Evolutionary conservation across 2,329 filamentous ascomycete species (phyloP).

Genomic region (Fusarium sp.): DNA sequence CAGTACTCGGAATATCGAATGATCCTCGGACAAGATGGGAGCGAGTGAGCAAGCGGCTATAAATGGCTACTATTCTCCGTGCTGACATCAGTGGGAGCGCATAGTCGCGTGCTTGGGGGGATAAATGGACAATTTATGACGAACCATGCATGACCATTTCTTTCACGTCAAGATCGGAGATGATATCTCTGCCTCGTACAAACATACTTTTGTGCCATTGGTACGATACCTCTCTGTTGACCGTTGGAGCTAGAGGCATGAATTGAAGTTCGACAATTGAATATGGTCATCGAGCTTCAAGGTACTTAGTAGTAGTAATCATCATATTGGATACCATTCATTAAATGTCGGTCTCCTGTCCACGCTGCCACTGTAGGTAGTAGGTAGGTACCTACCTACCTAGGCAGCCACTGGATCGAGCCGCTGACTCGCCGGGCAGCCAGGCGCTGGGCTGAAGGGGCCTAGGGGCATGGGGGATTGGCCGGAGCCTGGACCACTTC

Average conservation of each 20-base stretch:
- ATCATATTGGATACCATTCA: too few relatives aligned
- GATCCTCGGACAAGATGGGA: constrained; percentile 1
- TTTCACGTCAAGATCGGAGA: constrained; percentile 6
- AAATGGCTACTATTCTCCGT: neutral
- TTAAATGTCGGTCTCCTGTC: too few relatives aligned
- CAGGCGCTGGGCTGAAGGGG: neutral
- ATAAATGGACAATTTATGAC: constrained; percentile 2
- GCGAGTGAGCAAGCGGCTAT: neutral
- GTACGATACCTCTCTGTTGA: too few relatives aligned
- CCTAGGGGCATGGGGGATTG: constrained; percentile 14
- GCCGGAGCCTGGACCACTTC: constrained; percentile 27
- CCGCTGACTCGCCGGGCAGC: constrained; percentile 6
- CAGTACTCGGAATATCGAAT: neutral
- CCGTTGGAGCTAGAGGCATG: neutral
- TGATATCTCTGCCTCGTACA: neutral
- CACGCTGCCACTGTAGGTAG: too few relatives aligned
- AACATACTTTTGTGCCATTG: neutral
- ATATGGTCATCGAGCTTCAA: too few relatives aligned
- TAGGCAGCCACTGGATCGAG: constrained; percentile 11
- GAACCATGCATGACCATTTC: constrained; percentile 6
- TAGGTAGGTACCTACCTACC: too few relatives aligned
- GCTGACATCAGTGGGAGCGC: constrained; percentile 19
- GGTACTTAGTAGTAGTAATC: too few relatives aligned
- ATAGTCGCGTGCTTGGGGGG: constrained; percentile 29
- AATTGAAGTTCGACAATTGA: too few relatives aligned